Evolutionary conservation across 106 monocot genomes (phyloP).

Genomic region (Iris macrosiphon): DNA sequence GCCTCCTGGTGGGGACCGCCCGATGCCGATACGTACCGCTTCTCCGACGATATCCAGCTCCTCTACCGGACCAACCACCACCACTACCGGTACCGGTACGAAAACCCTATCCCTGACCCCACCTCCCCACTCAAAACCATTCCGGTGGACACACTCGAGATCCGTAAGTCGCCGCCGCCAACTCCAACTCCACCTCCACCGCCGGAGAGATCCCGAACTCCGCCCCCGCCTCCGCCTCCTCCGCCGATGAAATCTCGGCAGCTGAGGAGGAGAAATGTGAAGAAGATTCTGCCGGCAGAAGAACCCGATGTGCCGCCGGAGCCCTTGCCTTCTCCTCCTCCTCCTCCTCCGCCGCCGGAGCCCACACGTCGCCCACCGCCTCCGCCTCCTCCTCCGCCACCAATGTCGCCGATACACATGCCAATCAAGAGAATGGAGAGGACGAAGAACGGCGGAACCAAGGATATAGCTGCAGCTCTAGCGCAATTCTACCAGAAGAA

Average conservation of each 20-base stretch:
- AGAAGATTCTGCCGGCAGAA: background rate
- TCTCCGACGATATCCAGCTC: constrained; percentile 48
- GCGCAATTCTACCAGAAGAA: constrained; percentile 67
- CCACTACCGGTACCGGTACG: background rate
- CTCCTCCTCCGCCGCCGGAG: background rate
- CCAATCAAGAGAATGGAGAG: constrained; percentile 24
- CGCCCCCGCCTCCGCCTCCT: constrained; percentile 14
- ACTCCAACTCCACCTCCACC: constrained; percentile 18
- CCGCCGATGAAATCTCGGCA: constrained; percentile 20
- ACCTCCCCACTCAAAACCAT: constrained; percentile 27
- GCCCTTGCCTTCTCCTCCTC: background rate
- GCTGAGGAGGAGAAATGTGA: background rate
- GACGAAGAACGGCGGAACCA: constrained; percentile 40
- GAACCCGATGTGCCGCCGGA: no score
- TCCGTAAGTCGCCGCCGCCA: background rate
- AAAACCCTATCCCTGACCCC: background rate
- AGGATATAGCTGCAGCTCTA: constrained; percentile 53
- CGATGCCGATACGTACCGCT: constrained; percentile 35
- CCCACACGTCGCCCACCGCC: constrained; percentile 4
- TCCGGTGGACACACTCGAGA: constrained; percentile 25
- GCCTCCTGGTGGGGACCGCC: constrained; percentile 12
- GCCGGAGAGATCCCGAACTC: background rate
- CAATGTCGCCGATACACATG: constrained; percentile 1
- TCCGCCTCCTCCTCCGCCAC: constrained; percentile 29
- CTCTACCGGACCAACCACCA: constrained; percentile 24